These are phyloP conservation scores for Pilatotrama ljubarskyi DNA, from an alignment of 768 basidiomycete genomes.

Conservation along the genomic window DNA sequence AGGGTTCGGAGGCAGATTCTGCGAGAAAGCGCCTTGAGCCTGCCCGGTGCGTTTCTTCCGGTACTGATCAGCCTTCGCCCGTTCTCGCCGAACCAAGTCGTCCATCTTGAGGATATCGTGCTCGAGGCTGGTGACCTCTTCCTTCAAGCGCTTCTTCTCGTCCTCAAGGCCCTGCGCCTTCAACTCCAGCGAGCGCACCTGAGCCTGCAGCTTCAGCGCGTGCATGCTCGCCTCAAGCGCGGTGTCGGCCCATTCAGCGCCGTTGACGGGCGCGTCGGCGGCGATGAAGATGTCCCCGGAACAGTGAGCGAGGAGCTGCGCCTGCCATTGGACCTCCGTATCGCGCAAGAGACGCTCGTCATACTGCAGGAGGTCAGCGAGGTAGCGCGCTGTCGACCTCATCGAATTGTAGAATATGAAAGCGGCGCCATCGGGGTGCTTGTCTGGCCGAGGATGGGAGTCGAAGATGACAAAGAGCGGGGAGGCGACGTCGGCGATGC, in stretches of 20 bases:
- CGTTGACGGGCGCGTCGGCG: constrained; percentile 23
- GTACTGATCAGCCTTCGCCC: not conserved
- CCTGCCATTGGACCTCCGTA: constrained; percentile 57
- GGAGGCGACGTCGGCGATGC: constrained; percentile 24
- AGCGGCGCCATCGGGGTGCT: constrained; percentile 60
- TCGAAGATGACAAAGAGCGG: constrained; percentile 62
- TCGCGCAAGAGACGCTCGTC: constrained; percentile 47
- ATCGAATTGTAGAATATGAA: constrained; percentile 53
- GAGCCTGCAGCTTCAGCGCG: constrained; percentile 44
- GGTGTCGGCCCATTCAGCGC: constrained; percentile 32
- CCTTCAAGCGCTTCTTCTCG: constrained; percentile 21
- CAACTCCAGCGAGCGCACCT: constrained; percentile 39
- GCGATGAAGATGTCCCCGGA: constrained; percentile 58
- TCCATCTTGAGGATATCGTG: constrained; percentile 27
- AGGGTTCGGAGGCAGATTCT: not conserved
- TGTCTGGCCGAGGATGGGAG: constrained; percentile 58
- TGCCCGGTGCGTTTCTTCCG: not conserved
- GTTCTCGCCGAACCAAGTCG: not conserved
- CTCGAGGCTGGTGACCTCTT: constrained; percentile 26
- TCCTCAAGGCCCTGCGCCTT: constrained; percentile 29
- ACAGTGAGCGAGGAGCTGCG: constrained; percentile 59
- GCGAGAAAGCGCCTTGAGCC: not conserved
- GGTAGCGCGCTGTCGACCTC: constrained; percentile 42
- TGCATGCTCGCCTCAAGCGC: constrained; percentile 52
- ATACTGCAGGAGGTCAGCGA: constrained; percentile 49